Evolutionary conservation across 2,329 filamentous ascomycete species (phyloP).

Genomic region (Aspergillus fijiensis): DNA sequence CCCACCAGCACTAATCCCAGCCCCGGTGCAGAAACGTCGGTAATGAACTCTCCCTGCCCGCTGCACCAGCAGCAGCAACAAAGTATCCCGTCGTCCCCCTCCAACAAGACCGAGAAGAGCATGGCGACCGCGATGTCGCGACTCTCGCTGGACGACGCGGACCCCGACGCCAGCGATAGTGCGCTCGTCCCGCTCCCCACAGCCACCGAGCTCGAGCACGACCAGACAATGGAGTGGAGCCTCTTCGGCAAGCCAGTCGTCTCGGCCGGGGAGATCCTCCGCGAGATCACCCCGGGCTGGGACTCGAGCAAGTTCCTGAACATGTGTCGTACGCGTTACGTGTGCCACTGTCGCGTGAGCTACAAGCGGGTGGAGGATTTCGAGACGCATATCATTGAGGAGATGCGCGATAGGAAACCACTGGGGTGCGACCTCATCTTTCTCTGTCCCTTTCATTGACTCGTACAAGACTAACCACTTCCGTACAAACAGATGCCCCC

Average conservation of each 20-base stretch:
- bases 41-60: too few relatives aligned
- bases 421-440: constrained; percentile 17
- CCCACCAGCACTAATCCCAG: not conserved
- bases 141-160: not conserved
- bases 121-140: not conserved
- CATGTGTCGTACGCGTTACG: constrained; percentile 28
- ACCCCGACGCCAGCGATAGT: not conserved
- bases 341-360: constrained; percentile 35
- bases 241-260: not conserved
- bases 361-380: constrained; percentile 30
- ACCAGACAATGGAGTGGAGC: constrained; percentile 15
- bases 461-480: not conserved
- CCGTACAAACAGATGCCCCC: constrained; percentile 33
- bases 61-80: not conserved
- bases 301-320: constrained; percentile 35
- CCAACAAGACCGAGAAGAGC: not conserved
- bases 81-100: not conserved
- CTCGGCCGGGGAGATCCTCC: constrained; percentile 16
- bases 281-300: constrained; percentile 21
- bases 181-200: not conserved
- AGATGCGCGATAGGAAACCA: constrained; percentile 15
- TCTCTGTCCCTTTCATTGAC: too few relatives aligned
- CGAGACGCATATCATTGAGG: constrained; percentile 33
- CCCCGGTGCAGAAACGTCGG: not conserved
- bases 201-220: constrained; percentile 10